Conservation (phyloP, 495 filamentous ascomycete species). For the Alectoria sarmentosa region DNA sequence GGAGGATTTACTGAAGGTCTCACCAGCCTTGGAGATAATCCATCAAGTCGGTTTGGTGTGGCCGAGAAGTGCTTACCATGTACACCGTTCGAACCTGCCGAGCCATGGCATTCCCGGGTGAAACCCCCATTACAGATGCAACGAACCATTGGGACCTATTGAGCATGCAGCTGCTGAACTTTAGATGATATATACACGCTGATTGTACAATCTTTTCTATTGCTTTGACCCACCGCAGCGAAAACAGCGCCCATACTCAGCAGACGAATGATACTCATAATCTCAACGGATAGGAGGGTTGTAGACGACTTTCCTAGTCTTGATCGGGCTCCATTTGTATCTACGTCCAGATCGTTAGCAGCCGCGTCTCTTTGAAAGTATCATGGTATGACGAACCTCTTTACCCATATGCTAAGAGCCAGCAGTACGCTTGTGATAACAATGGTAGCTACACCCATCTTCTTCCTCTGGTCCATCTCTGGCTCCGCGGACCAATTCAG, state of each 20-base stretch:
- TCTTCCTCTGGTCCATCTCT: constrained; percentile 98
- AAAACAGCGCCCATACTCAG: not conserved
- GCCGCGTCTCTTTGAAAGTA: not conserved
- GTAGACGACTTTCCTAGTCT: constrained; percentile 89
- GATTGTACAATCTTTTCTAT: constrained; percentile 11
- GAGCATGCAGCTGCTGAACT: not conserved
- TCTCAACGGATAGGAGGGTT: constrained; percentile 51
- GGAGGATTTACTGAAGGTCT: too few relatives aligned
- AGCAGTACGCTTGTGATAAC: constrained; percentile 68
- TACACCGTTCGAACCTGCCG: not conserved
- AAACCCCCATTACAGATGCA: not conserved
- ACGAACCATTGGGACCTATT: not conserved
- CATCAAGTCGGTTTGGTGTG: too few relatives aligned
- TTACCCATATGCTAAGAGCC: constrained; percentile 91
- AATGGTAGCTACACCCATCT: constrained; percentile 96
- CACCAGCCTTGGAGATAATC: too few relatives aligned
- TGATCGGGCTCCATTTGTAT: constrained; percentile 96
- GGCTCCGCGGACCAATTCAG: constrained; percentile 98
- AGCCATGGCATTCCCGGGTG: not conserved
- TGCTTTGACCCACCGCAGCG: not conserved
- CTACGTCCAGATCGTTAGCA: constrained; percentile 31
- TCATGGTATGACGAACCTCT: constrained; percentile 46
- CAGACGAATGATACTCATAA: not conserved
- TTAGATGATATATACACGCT: constrained; percentile 13
- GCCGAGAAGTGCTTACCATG: too few relatives aligned